Conservation (phyloP, 2,329 filamentous ascomycete genomes). For the Ustulina deusta region DNA sequence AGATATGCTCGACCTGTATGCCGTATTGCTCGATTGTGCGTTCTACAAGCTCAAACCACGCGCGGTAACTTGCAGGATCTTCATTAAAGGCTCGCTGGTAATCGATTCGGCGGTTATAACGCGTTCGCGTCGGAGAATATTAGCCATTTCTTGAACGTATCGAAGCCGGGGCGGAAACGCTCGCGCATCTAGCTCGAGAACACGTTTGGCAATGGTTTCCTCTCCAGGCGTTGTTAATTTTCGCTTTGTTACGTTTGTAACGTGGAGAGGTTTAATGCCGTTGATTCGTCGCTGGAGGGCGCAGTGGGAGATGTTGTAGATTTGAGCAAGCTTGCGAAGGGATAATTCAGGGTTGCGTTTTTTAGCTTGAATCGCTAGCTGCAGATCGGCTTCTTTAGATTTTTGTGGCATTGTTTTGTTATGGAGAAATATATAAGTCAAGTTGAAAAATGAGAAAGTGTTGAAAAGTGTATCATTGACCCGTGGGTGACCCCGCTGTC, state of each 20-base stretch:
- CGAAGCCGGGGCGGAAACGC: background rate
- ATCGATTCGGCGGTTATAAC: background rate
- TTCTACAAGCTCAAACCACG: no score
- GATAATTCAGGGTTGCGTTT: background rate
- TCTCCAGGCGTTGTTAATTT: no score
- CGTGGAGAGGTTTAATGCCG: background rate
- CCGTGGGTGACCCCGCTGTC: background rate
- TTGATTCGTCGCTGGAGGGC: background rate
- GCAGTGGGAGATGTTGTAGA: background rate
- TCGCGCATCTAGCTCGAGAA: background rate
- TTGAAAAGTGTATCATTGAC: background rate
- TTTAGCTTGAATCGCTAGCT: background rate
- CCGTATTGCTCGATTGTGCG: no score
- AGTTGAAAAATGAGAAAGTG: background rate
- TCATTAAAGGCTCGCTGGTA: background rate
- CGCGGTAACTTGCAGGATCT: background rate
- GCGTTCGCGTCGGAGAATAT: background rate
- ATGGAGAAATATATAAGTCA: background rate
- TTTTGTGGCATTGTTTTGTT: background rate
- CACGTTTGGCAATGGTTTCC: background rate
- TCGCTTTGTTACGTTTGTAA: background rate
- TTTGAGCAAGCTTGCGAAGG: background rate
- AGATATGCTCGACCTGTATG: no score
- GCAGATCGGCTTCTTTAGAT: no score
- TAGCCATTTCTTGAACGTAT: background rate